Conservation (phyloP, 2,329 filamentous ascomycete species). For the Claviceps africana region DNA sequence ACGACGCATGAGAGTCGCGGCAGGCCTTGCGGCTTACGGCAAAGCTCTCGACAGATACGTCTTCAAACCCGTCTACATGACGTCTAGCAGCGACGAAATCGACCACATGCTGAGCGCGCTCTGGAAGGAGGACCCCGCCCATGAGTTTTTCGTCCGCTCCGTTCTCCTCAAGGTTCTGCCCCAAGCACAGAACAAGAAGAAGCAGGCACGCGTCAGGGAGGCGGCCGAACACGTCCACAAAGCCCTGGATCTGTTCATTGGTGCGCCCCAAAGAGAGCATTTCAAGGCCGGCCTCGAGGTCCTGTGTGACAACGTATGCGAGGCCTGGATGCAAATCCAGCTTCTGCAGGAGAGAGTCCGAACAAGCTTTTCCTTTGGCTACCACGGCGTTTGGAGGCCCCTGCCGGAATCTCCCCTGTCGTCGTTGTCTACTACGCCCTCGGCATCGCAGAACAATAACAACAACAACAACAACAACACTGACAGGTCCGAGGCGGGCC, state of each 20-base stretch:
- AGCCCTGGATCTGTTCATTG: not conserved
- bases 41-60: not conserved
- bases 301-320: not conserved
- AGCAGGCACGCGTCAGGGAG: not conserved
- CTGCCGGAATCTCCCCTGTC: not conserved
- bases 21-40: not conserved
- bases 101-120: not conserved
- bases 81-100: not conserved
- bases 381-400: not conserved
- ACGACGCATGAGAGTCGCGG: not conserved
- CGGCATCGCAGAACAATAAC: not conserved
- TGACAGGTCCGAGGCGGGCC: not conserved
- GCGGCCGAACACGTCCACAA: not conserved
- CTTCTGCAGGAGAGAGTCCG: not conserved
- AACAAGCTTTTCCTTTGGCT: not conserved
- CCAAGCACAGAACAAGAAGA: not conserved
- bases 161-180: not conserved
- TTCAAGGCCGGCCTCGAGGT: not conserved
- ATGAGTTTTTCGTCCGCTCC: not conserved
- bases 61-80: conserved; percentile 1
- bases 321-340: not conserved
- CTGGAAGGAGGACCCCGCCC: not conserved
- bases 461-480: not conserved
- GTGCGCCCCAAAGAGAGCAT: not conserved
- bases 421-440: not conserved